A percentile compares a stretch with the other conserved stretches of the same genome.
phyloP scores from a whole-genome alignment of 139 green algal species.

The Auxenochlorella protothecoides region DNA sequence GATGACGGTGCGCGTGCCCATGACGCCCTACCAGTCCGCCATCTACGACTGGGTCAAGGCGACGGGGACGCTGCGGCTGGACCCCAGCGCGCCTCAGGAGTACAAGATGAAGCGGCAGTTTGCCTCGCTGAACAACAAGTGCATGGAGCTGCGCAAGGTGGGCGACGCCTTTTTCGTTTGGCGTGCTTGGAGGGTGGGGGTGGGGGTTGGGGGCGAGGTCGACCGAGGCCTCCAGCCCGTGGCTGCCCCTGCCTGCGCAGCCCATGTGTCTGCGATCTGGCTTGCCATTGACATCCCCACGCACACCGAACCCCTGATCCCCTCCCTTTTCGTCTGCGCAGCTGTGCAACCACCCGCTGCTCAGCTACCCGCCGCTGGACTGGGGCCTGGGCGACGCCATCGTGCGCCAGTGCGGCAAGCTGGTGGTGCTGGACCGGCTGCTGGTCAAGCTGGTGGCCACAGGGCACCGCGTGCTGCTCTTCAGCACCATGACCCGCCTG shows the following conservation, averaged over 20 bases:
- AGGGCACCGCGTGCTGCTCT: slow-evolving; percentile 71
- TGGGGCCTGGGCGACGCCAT: slow-evolving; percentile 32
- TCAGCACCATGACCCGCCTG: slow-evolving; percentile 74
- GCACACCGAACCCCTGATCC: background rate
- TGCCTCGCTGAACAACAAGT: slow-evolving; percentile 78
- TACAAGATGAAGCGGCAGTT: slow-evolving; percentile 39
- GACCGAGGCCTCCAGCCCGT: background rate
- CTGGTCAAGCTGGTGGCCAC: slow-evolving; percentile 73
- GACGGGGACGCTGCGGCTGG: slow-evolving; percentile 71
- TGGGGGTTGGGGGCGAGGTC: too few species aligned
- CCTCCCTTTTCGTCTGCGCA: slow-evolving; percentile 11
- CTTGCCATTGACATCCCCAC: background rate
- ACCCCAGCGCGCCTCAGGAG: slow-evolving; percentile 42
- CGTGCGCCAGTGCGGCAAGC: slow-evolving; percentile 79
- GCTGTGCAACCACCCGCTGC: slow-evolving; percentile 93
- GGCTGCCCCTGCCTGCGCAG: background rate
- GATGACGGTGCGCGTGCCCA: slow-evolving; percentile 53
- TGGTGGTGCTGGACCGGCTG: slow-evolving; percentile 80
- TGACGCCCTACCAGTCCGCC: slow-evolving; percentile 63
- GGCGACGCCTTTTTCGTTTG: background rate
- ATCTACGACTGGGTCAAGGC: slow-evolving; percentile 87
- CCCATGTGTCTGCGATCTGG: background rate
- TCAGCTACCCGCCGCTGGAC: slow-evolving; percentile 64
- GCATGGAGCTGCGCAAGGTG: slow-evolving; percentile 92
- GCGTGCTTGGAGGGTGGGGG: too few species aligned